Conservation (phyloP, 805 yeast genomes). For the Metschnikowia noctiluminum region DNA sequence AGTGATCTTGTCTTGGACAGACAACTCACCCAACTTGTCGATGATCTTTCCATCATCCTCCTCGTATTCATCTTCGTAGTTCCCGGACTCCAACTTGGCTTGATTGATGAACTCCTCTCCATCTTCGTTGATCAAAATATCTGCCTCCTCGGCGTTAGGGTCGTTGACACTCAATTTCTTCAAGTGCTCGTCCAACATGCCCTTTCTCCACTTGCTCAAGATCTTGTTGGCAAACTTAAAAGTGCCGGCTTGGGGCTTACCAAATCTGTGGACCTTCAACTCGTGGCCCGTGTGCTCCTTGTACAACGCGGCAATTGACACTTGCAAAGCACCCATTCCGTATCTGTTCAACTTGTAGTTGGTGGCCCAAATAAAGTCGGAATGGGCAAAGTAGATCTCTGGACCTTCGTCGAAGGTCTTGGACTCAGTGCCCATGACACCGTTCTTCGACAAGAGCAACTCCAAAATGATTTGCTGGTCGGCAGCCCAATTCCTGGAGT, state of each 20-base stretch:
- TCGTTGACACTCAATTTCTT: conserved; percentile 47
- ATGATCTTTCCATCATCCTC: conserved; percentile 29
- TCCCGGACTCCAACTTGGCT: conserved; percentile 37
- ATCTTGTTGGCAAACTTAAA: conserved; percentile 81
- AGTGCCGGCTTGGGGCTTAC: conserved; percentile 87
- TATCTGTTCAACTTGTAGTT: conserved; percentile 77
- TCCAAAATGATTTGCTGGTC: conserved; percentile 89
- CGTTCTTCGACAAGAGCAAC: conserved; percentile 68
- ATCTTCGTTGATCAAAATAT: conserved; percentile 40
- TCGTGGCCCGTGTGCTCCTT: conserved; percentile 82
- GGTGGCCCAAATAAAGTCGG: conserved; percentile 92
- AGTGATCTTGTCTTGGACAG: conserved; percentile 34
- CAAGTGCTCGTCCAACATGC: conserved; percentile 70
- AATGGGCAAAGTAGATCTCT: conserved; percentile 81
- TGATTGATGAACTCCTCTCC: conserved; percentile 46
- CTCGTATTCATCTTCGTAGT: conserved; percentile 28
- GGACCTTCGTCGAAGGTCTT: conserved; percentile 75
- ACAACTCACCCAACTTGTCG: conserved; percentile 21
- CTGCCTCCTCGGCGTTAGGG: conserved; percentile 41
- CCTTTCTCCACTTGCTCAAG: conserved; percentile 72
- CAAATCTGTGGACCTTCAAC: conserved; percentile 76
- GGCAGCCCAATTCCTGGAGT: conserved; percentile 89
- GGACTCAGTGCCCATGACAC: conserved; percentile 80
- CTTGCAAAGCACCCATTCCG: conserved; percentile 94
- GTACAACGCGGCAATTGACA: conserved; percentile 79